phyloP scores from a whole-genome alignment of 441 rosid genomes.

The Gossypium gossypioides region DNA sequence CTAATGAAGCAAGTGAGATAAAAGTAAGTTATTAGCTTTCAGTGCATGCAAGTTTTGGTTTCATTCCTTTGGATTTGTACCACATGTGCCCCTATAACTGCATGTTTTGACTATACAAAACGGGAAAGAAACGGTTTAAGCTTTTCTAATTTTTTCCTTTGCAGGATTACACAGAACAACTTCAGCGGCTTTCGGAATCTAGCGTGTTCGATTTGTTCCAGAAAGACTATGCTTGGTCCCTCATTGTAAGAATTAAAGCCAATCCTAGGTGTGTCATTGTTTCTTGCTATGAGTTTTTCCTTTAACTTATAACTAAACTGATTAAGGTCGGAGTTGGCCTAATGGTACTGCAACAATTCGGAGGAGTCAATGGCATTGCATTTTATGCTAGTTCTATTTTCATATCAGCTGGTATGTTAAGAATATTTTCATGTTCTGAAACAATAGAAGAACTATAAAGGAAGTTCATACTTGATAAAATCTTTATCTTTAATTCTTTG shows the following conservation, averaged over 20 bases:
- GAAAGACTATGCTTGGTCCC: slow-evolving; percentile 44
- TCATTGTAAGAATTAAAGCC: slow-evolving; percentile 35
- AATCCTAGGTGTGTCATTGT: neutral
- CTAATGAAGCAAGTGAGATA: slow-evolving; percentile 40
- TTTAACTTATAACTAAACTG: neutral
- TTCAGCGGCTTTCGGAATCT: slow-evolving; percentile 35
- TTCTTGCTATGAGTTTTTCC: neutral
- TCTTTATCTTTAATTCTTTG: neutral
- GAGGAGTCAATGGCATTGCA: slow-evolving; percentile 47
- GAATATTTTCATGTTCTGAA: neutral
- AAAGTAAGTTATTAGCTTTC: slow-evolving; percentile 26
- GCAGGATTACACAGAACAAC: slow-evolving; percentile 52
- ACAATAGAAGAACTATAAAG: neutral
- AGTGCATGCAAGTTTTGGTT: neutral
- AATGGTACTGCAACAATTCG: slow-evolving; percentile 55
- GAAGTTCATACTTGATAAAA: neutral
- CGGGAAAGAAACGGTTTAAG: neutral
- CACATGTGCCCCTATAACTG: neutral
- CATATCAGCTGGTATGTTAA: slow-evolving; percentile 33
- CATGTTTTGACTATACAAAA: neutral
- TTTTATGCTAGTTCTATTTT: slow-evolving; percentile 51
- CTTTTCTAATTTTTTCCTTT: neutral
- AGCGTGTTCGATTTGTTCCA: slow-evolving; percentile 47
- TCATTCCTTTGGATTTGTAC: neutral
- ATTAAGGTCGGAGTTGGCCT: slow-evolving; percentile 50